Conservation (phyloP, 176 grass and related monocot genomes). For the Aegilops umbellulata region DNA sequence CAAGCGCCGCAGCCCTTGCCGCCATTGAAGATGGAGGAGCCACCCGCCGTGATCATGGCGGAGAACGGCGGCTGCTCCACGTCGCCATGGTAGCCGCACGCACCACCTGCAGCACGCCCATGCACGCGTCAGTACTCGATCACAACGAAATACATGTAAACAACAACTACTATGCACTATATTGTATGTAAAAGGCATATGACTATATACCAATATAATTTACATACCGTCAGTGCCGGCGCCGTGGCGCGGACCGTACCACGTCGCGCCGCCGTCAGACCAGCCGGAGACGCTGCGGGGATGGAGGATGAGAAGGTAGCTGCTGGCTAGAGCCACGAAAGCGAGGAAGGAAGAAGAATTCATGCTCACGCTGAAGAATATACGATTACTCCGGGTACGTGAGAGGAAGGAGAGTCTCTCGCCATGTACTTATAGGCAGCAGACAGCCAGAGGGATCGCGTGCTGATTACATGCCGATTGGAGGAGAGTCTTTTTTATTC, state of each 20-base stretch:
- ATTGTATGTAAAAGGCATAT: background rate
- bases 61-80: slow-evolving; percentile 57
- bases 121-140: background rate
- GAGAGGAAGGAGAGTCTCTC: background rate
- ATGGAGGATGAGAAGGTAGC: background rate
- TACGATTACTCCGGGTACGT: no score
- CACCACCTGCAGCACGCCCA: slow-evolving; percentile 41
- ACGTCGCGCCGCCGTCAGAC: background rate
- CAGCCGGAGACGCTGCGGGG: background rate
- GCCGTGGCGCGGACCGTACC: background rate
- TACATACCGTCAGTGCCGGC: background rate
- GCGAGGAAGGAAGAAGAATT: background rate
- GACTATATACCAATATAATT: no score
- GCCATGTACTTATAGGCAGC: background rate
- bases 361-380: background rate
- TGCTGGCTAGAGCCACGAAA: background rate
- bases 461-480: no score
- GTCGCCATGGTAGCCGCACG: slow-evolving; percentile 56
- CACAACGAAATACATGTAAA: no score
- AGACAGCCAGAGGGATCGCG: background rate
- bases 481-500: no score
- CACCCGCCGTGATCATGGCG: slow-evolving; percentile 60
- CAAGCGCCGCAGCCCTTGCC: slow-evolving; percentile 69
- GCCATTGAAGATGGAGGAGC: slow-evolving; percentile 42
- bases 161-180: no score